phyloP scores from a whole-genome alignment of 176 grass and related monocot genomes.

The Triticum dicoccoides region DNA sequence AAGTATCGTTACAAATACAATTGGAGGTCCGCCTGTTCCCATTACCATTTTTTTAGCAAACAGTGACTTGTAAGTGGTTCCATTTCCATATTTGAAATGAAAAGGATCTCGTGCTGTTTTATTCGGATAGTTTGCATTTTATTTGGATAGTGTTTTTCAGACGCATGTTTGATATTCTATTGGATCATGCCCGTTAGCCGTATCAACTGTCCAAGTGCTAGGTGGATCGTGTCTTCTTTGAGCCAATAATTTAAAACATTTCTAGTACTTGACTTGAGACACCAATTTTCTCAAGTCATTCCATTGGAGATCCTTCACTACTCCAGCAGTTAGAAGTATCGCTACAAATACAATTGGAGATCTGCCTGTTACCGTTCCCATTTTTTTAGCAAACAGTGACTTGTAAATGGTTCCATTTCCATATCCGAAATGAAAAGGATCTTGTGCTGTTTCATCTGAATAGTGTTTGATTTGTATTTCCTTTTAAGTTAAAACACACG shows the following conservation, averaged over 20 bases:
- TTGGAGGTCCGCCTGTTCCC: slow-evolving; percentile 25
- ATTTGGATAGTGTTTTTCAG: background rate
- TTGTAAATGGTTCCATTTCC: slow-evolving; percentile 32
- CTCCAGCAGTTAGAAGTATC: background rate
- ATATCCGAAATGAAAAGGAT: slow-evolving; percentile 16
- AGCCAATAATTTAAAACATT: background rate
- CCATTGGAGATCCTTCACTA: slow-evolving; percentile 11
- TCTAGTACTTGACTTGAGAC: background rate
- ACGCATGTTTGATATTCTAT: background rate
- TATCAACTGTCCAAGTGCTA: background rate
- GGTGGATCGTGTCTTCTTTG: background rate
- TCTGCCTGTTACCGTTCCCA: slow-evolving; percentile 22
- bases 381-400: slow-evolving; percentile 39
- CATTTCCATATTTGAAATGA: slow-evolving; percentile 20
- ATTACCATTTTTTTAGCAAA: slow-evolving; percentile 49
- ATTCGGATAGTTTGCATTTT: background rate
- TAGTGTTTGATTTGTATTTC: background rate
- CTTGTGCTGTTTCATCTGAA: background rate
- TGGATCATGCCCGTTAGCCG: background rate
- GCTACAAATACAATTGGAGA: slow-evolving; percentile 11
- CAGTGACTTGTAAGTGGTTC: slow-evolving; percentile 32
- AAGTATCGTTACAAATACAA: background rate
- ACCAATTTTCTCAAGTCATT: slow-evolving; percentile 23
- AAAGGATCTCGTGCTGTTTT: slow-evolving; percentile 2
- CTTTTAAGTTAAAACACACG: background rate